Evolutionary conservation across 495 filamentous ascomycete genomes (phyloP).

Genomic region (Recurvomyces mirabilis): DNA sequence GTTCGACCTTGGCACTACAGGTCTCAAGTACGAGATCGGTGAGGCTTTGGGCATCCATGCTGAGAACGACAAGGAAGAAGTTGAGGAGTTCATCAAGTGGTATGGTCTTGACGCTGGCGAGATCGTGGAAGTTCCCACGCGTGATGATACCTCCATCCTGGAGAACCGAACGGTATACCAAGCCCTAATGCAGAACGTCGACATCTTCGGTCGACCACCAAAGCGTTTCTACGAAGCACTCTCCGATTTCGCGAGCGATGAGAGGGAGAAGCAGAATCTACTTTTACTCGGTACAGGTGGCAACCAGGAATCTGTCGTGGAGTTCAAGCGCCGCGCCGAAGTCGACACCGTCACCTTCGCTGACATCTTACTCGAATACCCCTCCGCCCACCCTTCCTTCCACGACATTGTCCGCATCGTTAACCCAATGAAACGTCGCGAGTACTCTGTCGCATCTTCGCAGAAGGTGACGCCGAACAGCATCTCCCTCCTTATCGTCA

Average conservation of each 20-base stretch:
- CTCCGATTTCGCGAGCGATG: slow-evolving; percentile 72
- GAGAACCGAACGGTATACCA: slow-evolving; percentile 93
- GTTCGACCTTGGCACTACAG: slow-evolving; percentile 84
- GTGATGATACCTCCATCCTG: slow-evolving; percentile 61
- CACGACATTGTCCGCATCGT: slow-evolving; percentile 85
- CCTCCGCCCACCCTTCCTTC: slow-evolving; percentile 79
- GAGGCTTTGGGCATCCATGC: slow-evolving; percentile 96
- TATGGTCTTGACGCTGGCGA: slow-evolving; percentile 75
- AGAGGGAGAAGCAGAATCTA: slow-evolving; percentile 70
- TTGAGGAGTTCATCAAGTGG: slow-evolving; percentile 73
- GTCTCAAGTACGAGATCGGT: slow-evolving; percentile 89
- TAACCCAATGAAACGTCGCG: slow-evolving; percentile 82
- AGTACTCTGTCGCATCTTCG: slow-evolving; percentile 95
- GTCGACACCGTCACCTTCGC: slow-evolving; percentile 89
- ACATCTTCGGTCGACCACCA: slow-evolving; percentile 91
- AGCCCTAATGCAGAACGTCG: slow-evolving; percentile 81
- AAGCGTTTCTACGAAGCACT: slow-evolving; percentile 95
- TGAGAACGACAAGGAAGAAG: slow-evolving; percentile 73
- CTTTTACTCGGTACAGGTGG: slow-evolving; percentile 52
- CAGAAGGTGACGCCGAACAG: slow-evolving; percentile 80
- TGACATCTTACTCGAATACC: slow-evolving; percentile 78
- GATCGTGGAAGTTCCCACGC: slow-evolving; percentile 80
- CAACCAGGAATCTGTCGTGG: slow-evolving; percentile 65
- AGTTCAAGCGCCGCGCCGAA: slow-evolving; percentile 90
- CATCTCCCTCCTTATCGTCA: slow-evolving; percentile 92